Evolutionary conservation across 352 stramenopile genomes (phyloP), one percentile per base, ranked within the genome.

Genomic region (Globisporangium iwayamae): DNA sequence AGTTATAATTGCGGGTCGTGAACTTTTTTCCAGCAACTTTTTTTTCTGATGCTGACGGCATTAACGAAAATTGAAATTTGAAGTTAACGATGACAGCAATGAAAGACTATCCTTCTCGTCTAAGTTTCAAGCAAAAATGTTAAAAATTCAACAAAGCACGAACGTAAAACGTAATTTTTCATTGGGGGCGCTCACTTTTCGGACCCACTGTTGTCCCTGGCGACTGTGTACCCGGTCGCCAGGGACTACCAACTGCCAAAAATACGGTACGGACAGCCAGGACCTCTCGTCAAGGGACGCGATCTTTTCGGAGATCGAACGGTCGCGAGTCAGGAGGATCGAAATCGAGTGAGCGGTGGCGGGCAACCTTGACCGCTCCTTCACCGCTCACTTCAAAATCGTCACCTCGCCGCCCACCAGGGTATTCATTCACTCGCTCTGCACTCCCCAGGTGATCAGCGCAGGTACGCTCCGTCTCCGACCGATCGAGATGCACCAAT

Each of bases 401-500:
- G 39, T 41, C 56, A 52, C 28, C 6, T 45, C 43, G 56, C 20
- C 10, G 56, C 43, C 6, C 43, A 60, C 6, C 32, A 47, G 9
- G 11, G 32, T 34, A 2, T 6, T 47, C 53, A 2, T 6, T 47
- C 53, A 18, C 32, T 22, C 32, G 20, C 34, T 9, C 54, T 34
- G 13, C 41, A 54, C 18, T 16, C 10, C 20, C 47, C 28, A 39
- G 46, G 39, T 52, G 22, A 20, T 14, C 36, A 1, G 22, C 32
- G 18, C 43, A 53, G 28, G 56, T 57, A 57, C 52, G 30, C n/a
- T 45, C 22, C 20, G 16, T 14, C 11, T 39, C 32, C 32, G 32
- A 36, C 32, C 32, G 0, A 41, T n/a, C 46, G 59, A 38, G 38
- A 68, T 68, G 63, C 47, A 50, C 36, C 61, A 34, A 34, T 63